Evolutionary conservation across 2,329 filamentous ascomycete genomes (phyloP), one percentile per base, ranked within the genome.

Genomic region (Microthyrium microscopicum): DNA sequence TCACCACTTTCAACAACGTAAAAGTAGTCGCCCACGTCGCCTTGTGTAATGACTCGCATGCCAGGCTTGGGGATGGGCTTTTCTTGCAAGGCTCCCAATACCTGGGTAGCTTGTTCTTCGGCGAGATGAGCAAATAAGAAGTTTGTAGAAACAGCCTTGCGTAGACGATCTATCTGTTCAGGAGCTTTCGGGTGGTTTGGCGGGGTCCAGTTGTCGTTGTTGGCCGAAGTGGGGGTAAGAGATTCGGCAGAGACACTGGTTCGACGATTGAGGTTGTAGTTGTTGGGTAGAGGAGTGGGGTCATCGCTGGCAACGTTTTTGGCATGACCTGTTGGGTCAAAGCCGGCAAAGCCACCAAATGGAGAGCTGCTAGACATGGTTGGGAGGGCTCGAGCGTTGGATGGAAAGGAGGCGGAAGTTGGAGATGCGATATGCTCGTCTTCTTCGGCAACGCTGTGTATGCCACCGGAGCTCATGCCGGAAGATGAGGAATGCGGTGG

Each of bases 191-290:
- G 70, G 53, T 89, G 83, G 46, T 70, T 70, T 3, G 89, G 89
- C 6, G 89, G 83, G 20, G 75, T 70, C 85, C 87, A 98, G 56
- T 82, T 89, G 53, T 89, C 83, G 47, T 82, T 77, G 37, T 73
- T 72, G 39, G 84, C 77, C 20, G 79, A 75, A 31, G 76, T 80
- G 13, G 89, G 89, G 55, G 93, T 92, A 49, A 95, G 67, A 2
- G 87, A 94, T 58, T 98, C 89, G 32, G 89, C 89, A 26, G 89
- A 95, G 34, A 98, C 89, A 3, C 89, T 95, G 25, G 85, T 94
- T 47, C 89, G 81, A 42, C 89, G 79, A 46, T 73, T 80, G 57
- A 93, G 77, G 55, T 92, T 92, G 61, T 94, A 95, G 54, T 95
- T 85, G 45, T 72, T 78, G 36, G 89, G 89, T 50, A 93, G 82